Evolutionary conservation across 129 eudicot species (phyloP).

Genomic region (Heracleum sosnowskyi): DNA sequence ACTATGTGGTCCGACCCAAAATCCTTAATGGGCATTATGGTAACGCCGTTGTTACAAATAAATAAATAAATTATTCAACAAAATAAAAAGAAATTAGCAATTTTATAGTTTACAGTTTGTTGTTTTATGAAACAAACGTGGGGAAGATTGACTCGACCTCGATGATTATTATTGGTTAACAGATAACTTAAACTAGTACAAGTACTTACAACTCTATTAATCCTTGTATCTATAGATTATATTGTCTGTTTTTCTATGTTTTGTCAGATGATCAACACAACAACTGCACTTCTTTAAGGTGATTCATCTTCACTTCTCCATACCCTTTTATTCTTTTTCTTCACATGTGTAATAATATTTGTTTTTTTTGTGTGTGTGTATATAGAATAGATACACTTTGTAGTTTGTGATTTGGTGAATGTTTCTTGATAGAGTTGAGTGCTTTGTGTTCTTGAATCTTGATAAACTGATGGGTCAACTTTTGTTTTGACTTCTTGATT

Average conservation of each 20-base stretch:
- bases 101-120: not conserved
- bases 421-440: not conserved
- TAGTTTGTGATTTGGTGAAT: not conserved
- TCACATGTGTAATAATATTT: no score
- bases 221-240: not conserved
- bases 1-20: not conserved
- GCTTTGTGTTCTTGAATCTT: not conserved
- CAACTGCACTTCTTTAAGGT: not conserved
- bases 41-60: not conserved
- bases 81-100: not conserved
- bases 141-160: not conserved
- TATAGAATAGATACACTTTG: not conserved
- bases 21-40: not conserved
- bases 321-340: no score
- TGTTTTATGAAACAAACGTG: slow-evolving; percentile 5
- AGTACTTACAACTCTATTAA: not conserved
- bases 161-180: not conserved
- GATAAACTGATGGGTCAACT: slow-evolving; percentile 1
- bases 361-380: not conserved
- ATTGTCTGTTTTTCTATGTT: not conserved
- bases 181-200: not conserved
- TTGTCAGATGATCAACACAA: not conserved
- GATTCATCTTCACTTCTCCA: not conserved
- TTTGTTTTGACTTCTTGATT: not conserved
- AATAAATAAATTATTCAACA: no score